Conservation (phyloP, 257 asterid species). For the Lycium barbarum region DNA sequence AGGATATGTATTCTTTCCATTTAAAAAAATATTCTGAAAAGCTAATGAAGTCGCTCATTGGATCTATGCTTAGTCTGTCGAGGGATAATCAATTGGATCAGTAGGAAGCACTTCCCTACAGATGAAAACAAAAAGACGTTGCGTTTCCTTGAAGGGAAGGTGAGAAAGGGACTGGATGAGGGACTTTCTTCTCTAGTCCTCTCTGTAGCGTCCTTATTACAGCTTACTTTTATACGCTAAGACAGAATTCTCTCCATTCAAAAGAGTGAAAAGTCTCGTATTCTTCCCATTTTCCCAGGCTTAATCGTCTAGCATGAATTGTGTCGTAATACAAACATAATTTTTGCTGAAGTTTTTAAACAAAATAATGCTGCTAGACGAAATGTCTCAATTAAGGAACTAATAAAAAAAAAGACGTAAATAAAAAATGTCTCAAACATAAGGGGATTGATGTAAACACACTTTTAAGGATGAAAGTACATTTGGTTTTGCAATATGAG, state of each 20-base stretch:
- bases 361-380: slow-evolving; percentile 13
- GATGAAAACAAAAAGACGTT: background rate
- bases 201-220: slow-evolving; percentile 11
- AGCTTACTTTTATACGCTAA: background rate
- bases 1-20: background rate
- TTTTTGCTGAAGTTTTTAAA: background rate
- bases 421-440: background rate
- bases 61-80: background rate
- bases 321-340: background rate
- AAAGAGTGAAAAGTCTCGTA: background rate
- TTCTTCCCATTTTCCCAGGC: background rate
- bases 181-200: background rate
- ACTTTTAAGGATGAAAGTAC: slow-evolving; percentile 3
- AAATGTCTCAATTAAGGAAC: background rate
- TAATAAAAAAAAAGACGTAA: background rate
- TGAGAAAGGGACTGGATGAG: background rate
- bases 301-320: slow-evolving; percentile 2
- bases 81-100: slow-evolving; percentile 2
- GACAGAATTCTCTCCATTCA: background rate
- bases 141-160: background rate
- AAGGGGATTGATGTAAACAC: background rate
- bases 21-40: slow-evolving; percentile 17
- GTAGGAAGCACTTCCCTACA: background rate
- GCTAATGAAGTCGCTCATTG: background rate
- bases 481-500: background rate